Evolutionary conservation across 2,329 filamentous ascomycete species (phyloP).

Genomic region (Epichloe typhina): DNA sequence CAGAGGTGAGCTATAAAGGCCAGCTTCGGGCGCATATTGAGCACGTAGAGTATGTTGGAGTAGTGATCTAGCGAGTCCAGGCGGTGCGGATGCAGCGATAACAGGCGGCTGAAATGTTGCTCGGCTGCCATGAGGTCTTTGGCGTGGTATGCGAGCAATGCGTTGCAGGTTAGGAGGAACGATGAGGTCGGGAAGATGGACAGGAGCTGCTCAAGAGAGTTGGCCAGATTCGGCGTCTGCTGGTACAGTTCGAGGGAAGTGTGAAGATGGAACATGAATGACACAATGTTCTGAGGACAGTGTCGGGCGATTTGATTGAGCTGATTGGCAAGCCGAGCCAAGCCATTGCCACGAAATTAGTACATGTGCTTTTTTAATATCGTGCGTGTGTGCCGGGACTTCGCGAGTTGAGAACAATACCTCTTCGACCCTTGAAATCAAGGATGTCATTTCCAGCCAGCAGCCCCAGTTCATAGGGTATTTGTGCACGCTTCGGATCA

Average conservation of each 20-base stretch:
- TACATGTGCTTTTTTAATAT: no score
- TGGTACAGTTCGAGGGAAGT: constrained; percentile 88
- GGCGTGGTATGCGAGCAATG: constrained; percentile 77
- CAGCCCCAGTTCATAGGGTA: constrained; percentile 96
- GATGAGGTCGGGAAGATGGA: constrained; percentile 76
- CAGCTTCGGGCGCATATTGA: constrained; percentile 75
- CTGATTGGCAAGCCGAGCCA: constrained; percentile 24
- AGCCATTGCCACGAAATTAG: no score
- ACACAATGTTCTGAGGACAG: constrained; percentile 81
- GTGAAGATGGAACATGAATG: constrained; percentile 86
- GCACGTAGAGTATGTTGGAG: constrained; percentile 93
- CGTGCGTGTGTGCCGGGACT: neutral
- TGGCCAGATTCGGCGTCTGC: constrained; percentile 61
- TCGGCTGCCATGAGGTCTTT: constrained; percentile 63
- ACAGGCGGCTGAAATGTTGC: constrained; percentile 59
- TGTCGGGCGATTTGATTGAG: constrained; percentile 57
- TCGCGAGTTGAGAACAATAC: constrained; percentile 27
- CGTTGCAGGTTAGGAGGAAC: constrained; percentile 82
- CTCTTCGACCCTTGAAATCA: constrained; percentile 71
- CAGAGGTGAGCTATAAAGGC: constrained; percentile 88
- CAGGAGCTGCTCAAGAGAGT: constrained; percentile 63
- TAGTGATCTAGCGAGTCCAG: constrained; percentile 91
- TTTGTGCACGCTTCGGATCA: constrained; percentile 77
- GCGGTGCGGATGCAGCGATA: constrained; percentile 61
- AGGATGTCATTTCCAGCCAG: constrained; percentile 80